Base-by-base conservation (phyloP, 2,329 filamentous ascomycete genomes). In the Exophiala dermatitidis region DNA sequence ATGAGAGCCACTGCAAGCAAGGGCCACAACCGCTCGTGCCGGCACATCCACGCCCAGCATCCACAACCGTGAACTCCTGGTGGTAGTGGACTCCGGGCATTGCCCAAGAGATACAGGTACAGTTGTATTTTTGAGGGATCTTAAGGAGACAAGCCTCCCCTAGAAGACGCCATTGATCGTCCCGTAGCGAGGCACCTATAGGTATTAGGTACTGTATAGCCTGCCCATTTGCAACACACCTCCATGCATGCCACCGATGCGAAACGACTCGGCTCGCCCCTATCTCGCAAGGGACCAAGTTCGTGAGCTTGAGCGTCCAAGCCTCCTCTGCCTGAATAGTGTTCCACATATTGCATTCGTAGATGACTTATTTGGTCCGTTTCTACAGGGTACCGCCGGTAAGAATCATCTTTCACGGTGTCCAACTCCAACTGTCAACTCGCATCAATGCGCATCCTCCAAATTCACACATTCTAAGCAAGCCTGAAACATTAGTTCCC, bases 401-500 rank as follows among this genome's bases (percentile, higher is more conserved):
- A 19, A 19, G 19, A 19, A 19, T 19, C 19, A 19, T 19, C 19
- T 19, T 19, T 19, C 19, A 19, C 19, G 19, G 19, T 19, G 19
- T 19, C 19, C 19, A 19, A 19, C 19, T 19, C 19, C 19, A 19
- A 19, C 19, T 38, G 29, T 19, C n/a, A 28, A 26, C 29, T 29
- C 33, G 34, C 43, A 26, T 30, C 26, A 42, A 40, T 43, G 33
- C 38, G 37, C 6, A 37, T n/a, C 44, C 41, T 33, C 40, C 33
- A 38, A 37, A 38, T 32, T 9, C 38, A 56, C 42, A 51, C 51
- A 37, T 44, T 48, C 34, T 38, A 32, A 38, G 48, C 30, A 51
- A 32, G 36, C 50, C 28, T 54, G 54, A 57, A 57, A 57, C 54
- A 54, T 34, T 19, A 19, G 45, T 48, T 44, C 46, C 30, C 38